Evolutionary conservation across 2,329 filamentous ascomycete genomes (phyloP), one percentile per base, ranked within the genome.

Genomic region (Sphaceloma murrayae): DNA sequence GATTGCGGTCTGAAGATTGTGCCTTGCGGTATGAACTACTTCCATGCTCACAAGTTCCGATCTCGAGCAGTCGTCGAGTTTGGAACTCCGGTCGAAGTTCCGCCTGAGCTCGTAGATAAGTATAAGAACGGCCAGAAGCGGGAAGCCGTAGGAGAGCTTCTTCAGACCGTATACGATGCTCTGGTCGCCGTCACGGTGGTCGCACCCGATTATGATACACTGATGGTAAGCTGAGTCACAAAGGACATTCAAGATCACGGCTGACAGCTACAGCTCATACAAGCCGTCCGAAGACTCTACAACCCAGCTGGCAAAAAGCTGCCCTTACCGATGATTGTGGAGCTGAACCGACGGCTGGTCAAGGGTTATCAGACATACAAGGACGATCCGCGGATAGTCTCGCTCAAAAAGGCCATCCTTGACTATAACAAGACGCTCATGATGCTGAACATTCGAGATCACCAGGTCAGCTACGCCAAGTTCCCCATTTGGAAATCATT

Each of bases 11-110:
- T 98, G 49, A 93, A 88, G 64, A 95, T 98, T 55, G 85, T 98
- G 17, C 91, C 91, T 3, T 88, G 91, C 42, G 89, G 89, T 55
- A 95, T 98, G 89, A 98, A 98, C 65, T 98, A 98, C 65, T 98
- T 98, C 67, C 89, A 96, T 64, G 85, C 89, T 0, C 89, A 98
- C 72, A 98, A 96, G 63, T 98, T 98, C 65, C 82, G 89, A 34
- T 96, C 89, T 51, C 78, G 91, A 59, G 91, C 89, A 26, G 89
- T 98, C 3, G 80, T 96, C 48, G 91, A 98, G 59, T 98, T 96
- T 56, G 91, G 91, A 6, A 80, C 78, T 18, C 87, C 91, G 0
- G 80, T 96, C 50, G 84, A 94, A 52, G 79, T 96, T 7, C 82
- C 87, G 1, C 69, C 70, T 14, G 83, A 94, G 56, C 67, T 95